A percentile compares a stretch with the other conserved stretches of the same genome.
Conservation (phyloP, 2,329 filamentous ascomycete species). For the Seiridium cupressi region DNA sequence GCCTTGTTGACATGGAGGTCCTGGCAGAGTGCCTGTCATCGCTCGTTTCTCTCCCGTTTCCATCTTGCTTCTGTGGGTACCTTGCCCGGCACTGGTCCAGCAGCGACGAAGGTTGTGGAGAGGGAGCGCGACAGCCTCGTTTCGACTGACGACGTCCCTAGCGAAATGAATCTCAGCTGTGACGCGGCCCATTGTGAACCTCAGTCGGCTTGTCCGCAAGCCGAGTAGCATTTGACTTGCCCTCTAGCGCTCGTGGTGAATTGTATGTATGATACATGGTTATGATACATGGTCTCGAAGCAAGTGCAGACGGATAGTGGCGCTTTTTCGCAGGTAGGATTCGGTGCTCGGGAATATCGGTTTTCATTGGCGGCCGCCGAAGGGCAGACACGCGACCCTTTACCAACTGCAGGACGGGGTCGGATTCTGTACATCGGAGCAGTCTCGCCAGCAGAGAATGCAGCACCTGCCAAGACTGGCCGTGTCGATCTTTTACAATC, state of each 20-base stretch:
- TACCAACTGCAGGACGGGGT: not conserved
- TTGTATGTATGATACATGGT: too few species aligned
- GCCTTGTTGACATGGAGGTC: not conserved
- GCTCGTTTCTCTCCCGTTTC: not conserved
- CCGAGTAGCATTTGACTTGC: too few species aligned
- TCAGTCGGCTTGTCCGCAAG: too few species aligned
- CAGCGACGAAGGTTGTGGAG: not conserved
- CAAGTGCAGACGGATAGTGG: too few species aligned
- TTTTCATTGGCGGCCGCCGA: not conserved
- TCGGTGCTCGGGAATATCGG: not conserved
- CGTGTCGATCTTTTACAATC: not conserved
- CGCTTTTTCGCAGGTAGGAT: too few species aligned
- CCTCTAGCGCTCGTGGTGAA: too few species aligned
- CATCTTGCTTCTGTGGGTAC: not conserved
- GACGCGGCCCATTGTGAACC: not conserved
- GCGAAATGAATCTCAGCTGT: not conserved
- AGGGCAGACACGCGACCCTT: not conserved
- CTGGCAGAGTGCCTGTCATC: not conserved
- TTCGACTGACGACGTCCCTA: conserved; percentile 6
- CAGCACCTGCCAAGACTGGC: conserved; percentile 2
- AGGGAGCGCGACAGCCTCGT: not conserved
- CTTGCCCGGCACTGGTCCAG: not conserved
- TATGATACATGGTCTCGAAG: too few species aligned
- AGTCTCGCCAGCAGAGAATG: not conserved
- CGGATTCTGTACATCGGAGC: too few species aligned